phyloP scores from a whole-genome alignment of 768 basidiomycete genomes.

The Cystofilobasidium capitatum region DNA sequence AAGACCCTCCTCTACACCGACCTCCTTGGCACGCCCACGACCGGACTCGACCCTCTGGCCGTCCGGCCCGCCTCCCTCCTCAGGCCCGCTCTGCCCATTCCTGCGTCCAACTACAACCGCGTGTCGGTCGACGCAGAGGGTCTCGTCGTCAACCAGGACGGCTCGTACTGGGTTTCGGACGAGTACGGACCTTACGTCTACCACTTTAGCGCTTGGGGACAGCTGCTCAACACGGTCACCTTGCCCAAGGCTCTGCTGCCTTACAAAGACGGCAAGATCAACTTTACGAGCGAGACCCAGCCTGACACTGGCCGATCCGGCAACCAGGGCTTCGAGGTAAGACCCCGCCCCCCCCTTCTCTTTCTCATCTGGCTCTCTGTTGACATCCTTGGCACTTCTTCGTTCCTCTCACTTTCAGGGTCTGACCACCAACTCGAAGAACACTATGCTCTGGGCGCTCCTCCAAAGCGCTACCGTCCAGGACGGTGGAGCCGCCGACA shows the following conservation, averaged over 20 bases:
- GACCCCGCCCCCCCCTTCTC: neutral
- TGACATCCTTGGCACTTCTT: no score
- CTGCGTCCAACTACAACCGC: conserved; percentile 43
- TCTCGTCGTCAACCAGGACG: conserved; percentile 51
- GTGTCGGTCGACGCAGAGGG: conserved; percentile 55
- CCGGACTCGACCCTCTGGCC: conserved; percentile 50
- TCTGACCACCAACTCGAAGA: conserved; percentile 47
- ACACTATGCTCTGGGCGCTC: conserved; percentile 51
- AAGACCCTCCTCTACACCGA: conserved; percentile 50
- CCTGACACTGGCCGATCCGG: conserved; percentile 49
- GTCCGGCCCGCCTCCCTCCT: conserved; percentile 41
- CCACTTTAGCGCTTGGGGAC: conserved; percentile 45
- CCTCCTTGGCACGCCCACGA: conserved; percentile 41
- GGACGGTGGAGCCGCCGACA: conserved; percentile 48
- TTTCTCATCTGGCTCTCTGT: neutral
- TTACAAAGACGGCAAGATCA: conserved; percentile 41
- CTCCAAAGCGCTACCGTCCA: conserved; percentile 57
- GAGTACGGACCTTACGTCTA: conserved; percentile 50
- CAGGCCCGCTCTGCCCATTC: conserved; percentile 46
- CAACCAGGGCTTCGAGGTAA: conserved; percentile 55
- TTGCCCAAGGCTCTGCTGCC: conserved; percentile 55
- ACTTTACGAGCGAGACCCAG: conserved; percentile 47
- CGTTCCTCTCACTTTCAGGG: conserved; percentile 33
- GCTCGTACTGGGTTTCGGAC: conserved; percentile 57
- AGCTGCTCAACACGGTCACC: conserved; percentile 51